Conservation (phyloP, 2,329 filamentous ascomycete species). For the Neoarthrinium moseri region DNA sequence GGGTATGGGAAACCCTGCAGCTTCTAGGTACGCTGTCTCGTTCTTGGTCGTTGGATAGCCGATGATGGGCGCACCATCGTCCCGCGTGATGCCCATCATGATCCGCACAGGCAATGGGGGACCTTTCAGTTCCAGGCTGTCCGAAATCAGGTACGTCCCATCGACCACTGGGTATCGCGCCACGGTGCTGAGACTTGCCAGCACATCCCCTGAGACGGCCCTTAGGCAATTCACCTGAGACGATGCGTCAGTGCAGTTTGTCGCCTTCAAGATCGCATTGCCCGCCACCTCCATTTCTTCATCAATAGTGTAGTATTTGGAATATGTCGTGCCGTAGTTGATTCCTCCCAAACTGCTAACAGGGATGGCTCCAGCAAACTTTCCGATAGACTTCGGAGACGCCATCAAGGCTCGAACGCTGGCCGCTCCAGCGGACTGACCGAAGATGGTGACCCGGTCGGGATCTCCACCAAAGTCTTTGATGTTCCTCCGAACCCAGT, state of each 20-base stretch:
- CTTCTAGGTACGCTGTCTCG: constrained; percentile 29
- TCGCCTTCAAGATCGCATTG: constrained; percentile 46
- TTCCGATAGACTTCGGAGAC: constrained; percentile 43
- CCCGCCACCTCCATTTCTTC: constrained; percentile 48
- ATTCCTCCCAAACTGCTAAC: constrained; percentile 39
- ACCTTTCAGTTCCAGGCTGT: constrained; percentile 44
- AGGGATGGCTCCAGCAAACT: constrained; percentile 46
- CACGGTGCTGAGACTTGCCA: constrained; percentile 37
- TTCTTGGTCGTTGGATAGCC: constrained; percentile 39
- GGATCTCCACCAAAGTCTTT: constrained; percentile 56
- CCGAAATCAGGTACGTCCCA: constrained; percentile 48
- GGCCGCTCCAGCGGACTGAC: constrained; percentile 52
- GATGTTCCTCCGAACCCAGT: constrained; percentile 51
- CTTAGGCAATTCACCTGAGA: constrained; percentile 54
- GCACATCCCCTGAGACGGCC: constrained; percentile 37
- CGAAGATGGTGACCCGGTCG: constrained; percentile 53
- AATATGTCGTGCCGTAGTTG: constrained; percentile 57
- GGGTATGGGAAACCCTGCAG: constrained; percentile 29
- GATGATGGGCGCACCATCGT: constrained; percentile 57
- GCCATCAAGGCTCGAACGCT: constrained; percentile 51
- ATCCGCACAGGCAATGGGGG: constrained; percentile 49
- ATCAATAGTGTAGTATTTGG: constrained; percentile 55
- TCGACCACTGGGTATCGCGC: constrained; percentile 58
- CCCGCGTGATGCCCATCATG: constrained; percentile 53
- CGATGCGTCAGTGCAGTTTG: constrained; percentile 48